Percentiles rank a stretch among this genome's conserved stretches.
Conservation (phyloP, 2,329 filamentous ascomycete genomes). For the Teratosphaeria viscida region DNA sequence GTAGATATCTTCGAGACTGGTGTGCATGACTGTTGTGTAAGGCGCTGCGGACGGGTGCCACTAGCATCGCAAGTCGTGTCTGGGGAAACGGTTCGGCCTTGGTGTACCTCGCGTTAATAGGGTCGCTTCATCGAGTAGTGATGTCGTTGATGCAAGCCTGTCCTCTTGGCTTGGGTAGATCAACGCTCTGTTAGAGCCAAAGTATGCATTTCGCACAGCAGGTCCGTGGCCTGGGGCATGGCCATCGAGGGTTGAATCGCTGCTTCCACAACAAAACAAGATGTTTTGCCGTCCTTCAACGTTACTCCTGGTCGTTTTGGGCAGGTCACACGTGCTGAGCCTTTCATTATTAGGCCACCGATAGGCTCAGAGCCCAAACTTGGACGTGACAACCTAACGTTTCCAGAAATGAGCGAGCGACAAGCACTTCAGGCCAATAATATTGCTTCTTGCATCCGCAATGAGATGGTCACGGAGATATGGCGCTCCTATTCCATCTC, state of each 20-base stretch:
- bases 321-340: background rate
- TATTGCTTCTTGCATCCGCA: background rate
- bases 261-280: background rate
- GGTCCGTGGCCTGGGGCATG: no score
- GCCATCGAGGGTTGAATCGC: no score
- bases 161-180: background rate
- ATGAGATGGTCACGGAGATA: background rate
- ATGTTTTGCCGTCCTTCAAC: background rate
- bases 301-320: background rate
- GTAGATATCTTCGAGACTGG: background rate
- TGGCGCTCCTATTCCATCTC: background rate
- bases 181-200: background rate
- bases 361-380: background rate
- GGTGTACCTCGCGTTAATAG: background rate
- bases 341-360: background rate
- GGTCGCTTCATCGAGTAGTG: conserved; percentile 1
- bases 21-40: background rate
- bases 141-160: conserved; percentile 4
- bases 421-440: background rate
- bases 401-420: background rate
- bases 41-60: background rate
- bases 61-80: background rate
- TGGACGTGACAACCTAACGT: background rate
- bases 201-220: background rate
- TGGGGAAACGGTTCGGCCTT: background rate